Evolutionary conservation across 108 stramenopile species (phyloP), one percentile per base, ranked within the genome.

Genomic region (Asterionellopsis glacialis): DNA sequence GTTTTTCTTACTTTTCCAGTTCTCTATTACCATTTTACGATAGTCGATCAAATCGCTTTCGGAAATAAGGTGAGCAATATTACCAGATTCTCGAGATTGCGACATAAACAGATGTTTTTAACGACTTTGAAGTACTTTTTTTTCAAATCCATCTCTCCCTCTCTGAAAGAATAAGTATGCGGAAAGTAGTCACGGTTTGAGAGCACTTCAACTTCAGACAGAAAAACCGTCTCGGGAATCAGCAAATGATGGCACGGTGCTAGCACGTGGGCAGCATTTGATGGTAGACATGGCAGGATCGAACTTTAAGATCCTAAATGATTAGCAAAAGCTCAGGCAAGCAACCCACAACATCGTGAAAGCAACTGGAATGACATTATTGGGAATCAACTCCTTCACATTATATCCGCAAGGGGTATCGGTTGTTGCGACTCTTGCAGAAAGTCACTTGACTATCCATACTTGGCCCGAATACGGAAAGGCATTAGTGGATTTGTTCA

Each of bases 401-500:
- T 15, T 90, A 12, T 72, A 75, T 47, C 90, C 89, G 51, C 79
- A 77, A 11, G 93, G 90, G 14, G 90, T 91, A 12, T 74, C 73
- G 55, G 88, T 87, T 63, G 88, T 94, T 19, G 93, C 85, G 6
- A 85, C 90, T 18, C 63, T 94, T 58, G 56, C 89, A 18, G 90
- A 94, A 55, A 67, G 65, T 59, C 93, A 94, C 65, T 87, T 94
- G 67, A 64, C 72, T n/a, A 87, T 90, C 54, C 93, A 94, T 69
- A 91, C 93, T 10, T 91, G 89, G 93, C 93, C 93, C 45, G 86
- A 87, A 18, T 87, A 88, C 53, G 93, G 93, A 21, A 87, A 87
- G 53, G 87, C 89, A 51, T 85, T 86, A 0, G 62, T 94, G 18
- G 93, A 94, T 69, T 45, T 94, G 47, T 91, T 91, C 65, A 91